phyloP scores from a whole-genome alignment of 768 basidiomycete genomes.

The Auricularia auricula-judae region DNA sequence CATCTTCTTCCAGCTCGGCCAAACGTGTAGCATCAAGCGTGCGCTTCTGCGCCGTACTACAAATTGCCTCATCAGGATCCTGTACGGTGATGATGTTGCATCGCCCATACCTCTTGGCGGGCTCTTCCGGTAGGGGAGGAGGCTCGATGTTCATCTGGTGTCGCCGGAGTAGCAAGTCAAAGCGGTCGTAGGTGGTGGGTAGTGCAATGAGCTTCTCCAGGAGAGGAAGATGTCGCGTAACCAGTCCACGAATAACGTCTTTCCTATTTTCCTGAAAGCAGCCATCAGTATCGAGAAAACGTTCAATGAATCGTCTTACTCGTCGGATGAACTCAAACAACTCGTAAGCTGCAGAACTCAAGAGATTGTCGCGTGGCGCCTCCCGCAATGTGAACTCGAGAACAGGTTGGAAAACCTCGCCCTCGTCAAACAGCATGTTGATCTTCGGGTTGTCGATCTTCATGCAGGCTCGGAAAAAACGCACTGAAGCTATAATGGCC shows the following conservation, averaged over 20 bases:
- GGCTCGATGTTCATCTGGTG: slow-evolving; percentile 93
- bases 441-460: slow-evolving; percentile 73
- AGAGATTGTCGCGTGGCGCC: slow-evolving; percentile 77
- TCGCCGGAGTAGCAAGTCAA: slow-evolving; percentile 59
- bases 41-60: neutral
- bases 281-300: neutral
- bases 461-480: slow-evolving; percentile 80
- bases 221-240: slow-evolving; percentile 60
- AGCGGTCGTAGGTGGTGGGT: slow-evolving; percentile 52
- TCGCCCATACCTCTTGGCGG: neutral
- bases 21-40: neutral
- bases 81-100: neutral
- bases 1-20: neutral
- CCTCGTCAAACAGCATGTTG: slow-evolving; percentile 65
- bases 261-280: slow-evolving; percentile 70
- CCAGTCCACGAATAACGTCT: slow-evolving; percentile 71
- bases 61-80: too few species aligned
- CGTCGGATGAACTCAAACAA: slow-evolving; percentile 86
- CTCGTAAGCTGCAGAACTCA: slow-evolving; percentile 92
- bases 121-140: slow-evolving; percentile 37
- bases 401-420: slow-evolving; percentile 74
- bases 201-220: slow-evolving; percentile 54
- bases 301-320: slow-evolving; percentile 32
- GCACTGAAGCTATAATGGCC: slow-evolving; percentile 60
- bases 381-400: slow-evolving; percentile 77